Percentiles rank a stretch among this genome's conserved stretches.
These are phyloP conservation scores for Penicillium sclerotiorum DNA, from an alignment of 2,329 filamentous ascomycete genomes.

Conservation along the genomic window DNA sequence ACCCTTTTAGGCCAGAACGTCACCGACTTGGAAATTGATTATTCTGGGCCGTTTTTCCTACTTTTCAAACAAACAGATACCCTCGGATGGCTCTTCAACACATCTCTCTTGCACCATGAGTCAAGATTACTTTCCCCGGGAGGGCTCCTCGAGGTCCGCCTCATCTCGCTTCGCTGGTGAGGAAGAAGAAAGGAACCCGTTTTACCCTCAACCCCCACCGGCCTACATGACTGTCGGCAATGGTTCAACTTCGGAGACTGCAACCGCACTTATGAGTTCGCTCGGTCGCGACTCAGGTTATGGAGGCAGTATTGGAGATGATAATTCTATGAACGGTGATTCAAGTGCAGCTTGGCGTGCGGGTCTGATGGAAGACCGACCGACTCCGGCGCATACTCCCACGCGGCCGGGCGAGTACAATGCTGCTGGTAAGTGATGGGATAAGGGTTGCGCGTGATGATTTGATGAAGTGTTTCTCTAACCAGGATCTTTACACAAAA, in stretches of 20 bases:
- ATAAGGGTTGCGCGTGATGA: not conserved
- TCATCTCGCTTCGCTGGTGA: constrained; percentile 37
- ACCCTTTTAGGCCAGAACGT: constrained; percentile 25
- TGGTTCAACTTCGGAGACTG: constrained; percentile 79
- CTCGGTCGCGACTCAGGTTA: constrained; percentile 91
- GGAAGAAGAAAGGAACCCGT: constrained; percentile 32
- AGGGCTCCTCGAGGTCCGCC: constrained; percentile 39
- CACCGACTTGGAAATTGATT: constrained; percentile 25
- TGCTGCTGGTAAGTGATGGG: constrained; percentile 39
- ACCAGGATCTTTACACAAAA: constrained; percentile 14
- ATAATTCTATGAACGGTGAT: constrained; percentile 53
- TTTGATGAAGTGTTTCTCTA: constrained; percentile 10
- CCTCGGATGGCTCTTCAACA: constrained; percentile 19
- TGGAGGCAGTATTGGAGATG: constrained; percentile 74
- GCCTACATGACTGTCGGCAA: constrained; percentile 87
- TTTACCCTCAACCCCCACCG: constrained; percentile 47
- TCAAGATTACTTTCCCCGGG: constrained; percentile 44
- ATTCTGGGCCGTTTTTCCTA: not conserved
- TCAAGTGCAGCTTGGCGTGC: constrained; percentile 56
- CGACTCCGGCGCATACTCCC: constrained; percentile 59
- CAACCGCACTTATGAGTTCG: constrained; percentile 75
- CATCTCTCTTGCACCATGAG: constrained; percentile 38
- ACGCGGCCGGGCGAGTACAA: constrained; percentile 52
- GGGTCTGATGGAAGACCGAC: constrained; percentile 59
- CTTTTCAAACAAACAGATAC: constrained; percentile 17